Percentiles rank a stretch among this genome's conserved stretches.
Conservation (phyloP, 495 filamentous ascomycete genomes). For the Aspergillus kassunensis region DNA sequence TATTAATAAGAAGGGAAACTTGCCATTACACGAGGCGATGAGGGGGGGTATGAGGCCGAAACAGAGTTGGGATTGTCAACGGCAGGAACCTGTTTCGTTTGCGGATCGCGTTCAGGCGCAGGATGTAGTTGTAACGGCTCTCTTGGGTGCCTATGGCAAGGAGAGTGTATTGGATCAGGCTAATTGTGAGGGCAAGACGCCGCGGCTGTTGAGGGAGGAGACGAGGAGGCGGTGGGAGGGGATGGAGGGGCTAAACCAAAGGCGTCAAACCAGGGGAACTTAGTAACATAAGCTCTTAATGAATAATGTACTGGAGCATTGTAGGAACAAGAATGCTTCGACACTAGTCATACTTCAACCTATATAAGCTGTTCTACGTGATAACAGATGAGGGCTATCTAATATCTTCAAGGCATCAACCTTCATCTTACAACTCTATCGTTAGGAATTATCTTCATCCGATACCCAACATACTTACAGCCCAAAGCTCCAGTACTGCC, state of each 20-base stretch:
- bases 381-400: too few species aligned
- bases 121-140: neutral
- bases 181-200: slow-evolving; percentile 1
- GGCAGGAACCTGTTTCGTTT: neutral
- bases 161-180: neutral
- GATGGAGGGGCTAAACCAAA: neutral
- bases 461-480: too few species aligned
- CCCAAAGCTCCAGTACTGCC: too few species aligned
- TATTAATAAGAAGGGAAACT: slow-evolving; percentile 1
- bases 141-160: neutral
- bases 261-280: neutral
- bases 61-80: neutral
- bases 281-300: neutral
- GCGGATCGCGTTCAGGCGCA: neutral
- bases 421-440: too few species aligned
- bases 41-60: neutral
- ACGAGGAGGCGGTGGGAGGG: neutral
- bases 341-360: too few species aligned
- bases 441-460: too few species aligned
- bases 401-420: too few species aligned
- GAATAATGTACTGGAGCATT: too few species aligned
- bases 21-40: slow-evolving; percentile 1
- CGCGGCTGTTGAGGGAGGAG: neutral
- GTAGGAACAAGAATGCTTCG: too few species aligned
- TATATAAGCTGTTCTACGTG: too few species aligned